A percentile compares a stretch with the other conserved stretches of the same genome.
phyloP scores from a whole-genome alignment of 352 stramenopile genomes.

The Labyrinthula sp. region DNA sequence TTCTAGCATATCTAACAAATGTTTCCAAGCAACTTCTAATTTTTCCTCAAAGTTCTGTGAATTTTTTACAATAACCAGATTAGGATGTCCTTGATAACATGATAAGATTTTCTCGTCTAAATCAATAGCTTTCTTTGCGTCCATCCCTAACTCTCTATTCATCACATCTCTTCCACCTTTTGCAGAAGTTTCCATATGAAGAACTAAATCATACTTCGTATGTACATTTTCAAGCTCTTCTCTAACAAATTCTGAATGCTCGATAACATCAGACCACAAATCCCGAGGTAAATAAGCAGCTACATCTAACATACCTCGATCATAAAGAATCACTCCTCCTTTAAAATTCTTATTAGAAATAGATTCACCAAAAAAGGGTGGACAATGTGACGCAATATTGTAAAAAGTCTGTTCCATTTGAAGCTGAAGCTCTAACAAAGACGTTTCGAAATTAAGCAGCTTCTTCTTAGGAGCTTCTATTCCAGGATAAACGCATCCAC shows the following conservation, averaged over 20 bases:
- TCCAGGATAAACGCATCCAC: conserved; percentile 30
- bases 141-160: background rate
- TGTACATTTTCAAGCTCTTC: conserved; percentile 25
- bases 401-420: conserved; percentile 36
- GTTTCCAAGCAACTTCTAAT: conserved; percentile 16
- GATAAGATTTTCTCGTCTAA: conserved; percentile 4
- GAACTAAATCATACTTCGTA: conserved; percentile 53
- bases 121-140: conserved; percentile 1
- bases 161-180: conserved; percentile 3
- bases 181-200: conserved; percentile 49
- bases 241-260: conserved; percentile 23
- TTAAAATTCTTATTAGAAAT: too few relatives aligned
- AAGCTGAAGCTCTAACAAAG: conserved; percentile 32
- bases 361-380: too few relatives aligned
- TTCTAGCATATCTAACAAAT: conserved; percentile 15
- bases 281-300: conserved; percentile 30
- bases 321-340: conserved; percentile 29
- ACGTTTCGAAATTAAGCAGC: conserved; percentile 31
- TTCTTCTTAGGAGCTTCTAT: conserved; percentile 20
- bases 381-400: conserved; percentile 24
- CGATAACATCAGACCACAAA: conserved; percentile 10
- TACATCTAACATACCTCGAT: conserved; percentile 32
- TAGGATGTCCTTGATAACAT: conserved; percentile 19
- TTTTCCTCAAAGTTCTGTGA: conserved; percentile 16
- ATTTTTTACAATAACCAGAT: conserved; percentile 22